These are phyloP conservation scores for Lasiodiplodia citricola DNA, from an alignment of 2,329 filamentous ascomycete genomes.

Conservation along the genomic window DNA sequence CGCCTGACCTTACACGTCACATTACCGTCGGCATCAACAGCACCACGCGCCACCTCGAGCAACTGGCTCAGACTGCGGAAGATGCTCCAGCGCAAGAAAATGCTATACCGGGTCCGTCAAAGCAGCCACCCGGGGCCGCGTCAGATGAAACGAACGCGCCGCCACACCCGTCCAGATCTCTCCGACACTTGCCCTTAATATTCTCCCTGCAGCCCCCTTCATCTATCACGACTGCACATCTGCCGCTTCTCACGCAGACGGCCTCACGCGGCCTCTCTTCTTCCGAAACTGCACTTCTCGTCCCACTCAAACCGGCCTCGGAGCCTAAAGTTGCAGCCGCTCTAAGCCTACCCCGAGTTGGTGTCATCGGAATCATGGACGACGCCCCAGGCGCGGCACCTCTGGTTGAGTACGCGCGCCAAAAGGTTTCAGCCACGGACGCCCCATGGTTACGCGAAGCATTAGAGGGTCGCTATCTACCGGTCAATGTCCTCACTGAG, in stretches of 20 bases:
- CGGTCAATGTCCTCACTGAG: conserved; percentile 50
- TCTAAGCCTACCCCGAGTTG: conserved; percentile 68
- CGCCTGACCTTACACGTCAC: conserved; percentile 56
- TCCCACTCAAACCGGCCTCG: conserved; percentile 66
- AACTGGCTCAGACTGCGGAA: conserved; percentile 32
- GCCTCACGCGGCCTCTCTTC: conserved; percentile 40
- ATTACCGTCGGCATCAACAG: conserved; percentile 69
- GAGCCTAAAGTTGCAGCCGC: conserved; percentile 63
- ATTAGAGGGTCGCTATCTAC: conserved; percentile 46
- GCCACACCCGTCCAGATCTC: neutral
- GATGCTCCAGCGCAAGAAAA: neutral
- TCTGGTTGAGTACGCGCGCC: conserved; percentile 62
- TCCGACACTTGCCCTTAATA: conserved; percentile 16
- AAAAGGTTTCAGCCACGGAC: conserved; percentile 59
- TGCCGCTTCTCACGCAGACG: conserved; percentile 60
- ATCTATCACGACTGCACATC: conserved; percentile 62
- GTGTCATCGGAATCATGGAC: conserved; percentile 64
- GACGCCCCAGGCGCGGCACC: conserved; percentile 63
- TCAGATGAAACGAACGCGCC: conserved; percentile 7
- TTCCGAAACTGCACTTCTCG: conserved; percentile 58
- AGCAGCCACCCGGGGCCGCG: neutral
- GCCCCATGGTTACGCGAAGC: conserved; percentile 63
- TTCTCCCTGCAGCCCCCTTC: conserved; percentile 22
- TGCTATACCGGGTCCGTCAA: neutral
- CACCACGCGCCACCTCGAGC: conserved; percentile 66